These are phyloP conservation scores for Bipolaris bicolor DNA, from an alignment of 2,329 filamentous ascomycete species.

Conservation along the genomic window DNA sequence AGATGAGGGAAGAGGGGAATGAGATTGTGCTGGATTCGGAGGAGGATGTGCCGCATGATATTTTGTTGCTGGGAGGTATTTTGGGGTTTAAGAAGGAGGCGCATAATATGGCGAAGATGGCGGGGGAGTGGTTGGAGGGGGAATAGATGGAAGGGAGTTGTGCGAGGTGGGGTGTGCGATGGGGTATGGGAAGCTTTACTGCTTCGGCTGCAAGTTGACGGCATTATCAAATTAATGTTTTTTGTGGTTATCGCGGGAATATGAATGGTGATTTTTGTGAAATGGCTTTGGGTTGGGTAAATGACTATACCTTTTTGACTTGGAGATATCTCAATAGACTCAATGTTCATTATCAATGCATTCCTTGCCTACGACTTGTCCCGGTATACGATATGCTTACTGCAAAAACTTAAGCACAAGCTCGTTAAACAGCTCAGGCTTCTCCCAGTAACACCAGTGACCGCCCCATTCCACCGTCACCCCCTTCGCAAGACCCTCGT, in stretches of 20 bases:
- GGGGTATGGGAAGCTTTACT: too few species aligned
- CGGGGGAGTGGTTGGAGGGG: conserved; percentile 45
- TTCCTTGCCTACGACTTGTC: not conserved
- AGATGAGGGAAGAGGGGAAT: conserved; percentile 51
- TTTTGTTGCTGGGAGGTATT: conserved; percentile 49
- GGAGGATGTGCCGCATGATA: conserved; percentile 54
- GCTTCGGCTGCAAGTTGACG: not conserved
- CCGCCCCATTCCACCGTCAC: conserved; percentile 35
- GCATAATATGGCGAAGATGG: conserved; percentile 42
- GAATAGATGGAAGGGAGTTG: too few species aligned
- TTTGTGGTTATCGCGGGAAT: not conserved
- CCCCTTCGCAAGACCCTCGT: conserved; percentile 22
- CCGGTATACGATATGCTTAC: not conserved
- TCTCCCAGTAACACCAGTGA: conserved; percentile 44
- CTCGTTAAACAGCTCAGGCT: conserved; percentile 32
- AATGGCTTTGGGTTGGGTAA: too few species aligned
- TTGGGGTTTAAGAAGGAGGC: conserved; percentile 54
- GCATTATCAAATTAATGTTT: not conserved
- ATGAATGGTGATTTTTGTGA: not conserved
- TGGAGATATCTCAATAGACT: not conserved
- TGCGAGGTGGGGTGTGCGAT: not conserved
- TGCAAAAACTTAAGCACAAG: conserved; percentile 24
- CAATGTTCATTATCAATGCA: not conserved
- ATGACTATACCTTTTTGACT: not conserved
- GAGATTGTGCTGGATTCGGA: conserved; percentile 52